Conservation (phyloP, 441 rosid genomes). For the Arabidopsis lyrata region DNA sequence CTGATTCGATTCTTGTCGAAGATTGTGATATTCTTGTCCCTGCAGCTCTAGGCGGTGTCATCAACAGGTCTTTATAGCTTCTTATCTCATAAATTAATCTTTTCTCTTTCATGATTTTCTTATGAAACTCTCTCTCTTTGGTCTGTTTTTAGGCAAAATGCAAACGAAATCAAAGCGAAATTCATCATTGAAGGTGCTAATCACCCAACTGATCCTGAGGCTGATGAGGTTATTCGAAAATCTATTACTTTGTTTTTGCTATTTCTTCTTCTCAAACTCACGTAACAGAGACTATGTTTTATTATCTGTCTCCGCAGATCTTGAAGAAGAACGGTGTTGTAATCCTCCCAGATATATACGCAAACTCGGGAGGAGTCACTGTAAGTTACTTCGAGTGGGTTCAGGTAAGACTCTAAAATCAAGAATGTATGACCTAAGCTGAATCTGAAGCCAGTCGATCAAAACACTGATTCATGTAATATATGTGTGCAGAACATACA, state of each 20-base stretch:
- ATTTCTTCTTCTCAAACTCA: constrained; percentile 4
- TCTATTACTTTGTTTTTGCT: not conserved
- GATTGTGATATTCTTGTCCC: constrained; percentile 72
- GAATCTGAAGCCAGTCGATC: not conserved
- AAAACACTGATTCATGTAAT: not conserved
- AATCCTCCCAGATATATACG: constrained; percentile 75
- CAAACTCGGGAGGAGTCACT: constrained; percentile 77
- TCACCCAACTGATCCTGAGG: constrained; percentile 80
- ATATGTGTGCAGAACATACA: constrained; percentile 60
- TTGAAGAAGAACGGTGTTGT: constrained; percentile 66
- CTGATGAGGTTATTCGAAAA: constrained; percentile 56
- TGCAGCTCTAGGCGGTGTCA: constrained; percentile 73
- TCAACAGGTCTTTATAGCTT: constrained; percentile 51
- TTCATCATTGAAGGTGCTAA: constrained; percentile 74
- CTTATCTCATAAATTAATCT: constrained; percentile 11
- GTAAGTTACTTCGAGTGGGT: constrained; percentile 84
- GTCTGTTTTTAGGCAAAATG: constrained; percentile 57
- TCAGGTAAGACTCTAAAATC: constrained; percentile 52
- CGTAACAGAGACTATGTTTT: not conserved
- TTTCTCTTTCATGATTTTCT: not conserved
- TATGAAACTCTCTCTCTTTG: constrained; percentile 4
- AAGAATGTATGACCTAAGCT: not conserved
- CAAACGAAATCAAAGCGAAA: constrained; percentile 69
- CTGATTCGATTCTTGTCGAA: constrained; percentile 54
- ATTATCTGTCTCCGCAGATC: constrained; percentile 47